Evolutionary conservation across 768 basidiomycete genomes (phyloP), one percentile per base, ranked within the genome.

Genomic region (Cantharellus anzutake): DNA sequence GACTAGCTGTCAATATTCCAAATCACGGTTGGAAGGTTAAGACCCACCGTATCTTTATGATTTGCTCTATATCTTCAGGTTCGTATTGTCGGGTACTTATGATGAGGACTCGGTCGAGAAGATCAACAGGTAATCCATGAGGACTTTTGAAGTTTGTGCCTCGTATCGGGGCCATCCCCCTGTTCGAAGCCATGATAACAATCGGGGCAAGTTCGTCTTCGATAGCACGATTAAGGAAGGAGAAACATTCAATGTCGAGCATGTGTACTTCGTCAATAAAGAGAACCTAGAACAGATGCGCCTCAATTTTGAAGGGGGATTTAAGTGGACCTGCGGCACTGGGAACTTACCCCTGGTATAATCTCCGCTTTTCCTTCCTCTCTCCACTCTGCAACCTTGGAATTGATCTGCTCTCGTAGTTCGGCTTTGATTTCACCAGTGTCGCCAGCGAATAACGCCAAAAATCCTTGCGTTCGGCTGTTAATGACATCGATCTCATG

Each of bases 401-500:
- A 80, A 71, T 99, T 89, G 71, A 99, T 98, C 71, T 99, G 94
- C 66, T 85, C 87, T 58, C 94, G 81, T 61, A 99, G 74, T 69
- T 98, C 94, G 39, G 92, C 87, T 73, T 96, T 97, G 71, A 99
- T 97, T 73, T 99, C 96, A 16, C 96, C 96, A 0, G 96, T 99
- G 69, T 99, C 96, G 5, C 94, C 94, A 57, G 86, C 81, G 68
- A 87, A 87, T 7, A 99, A 78, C 0, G 96, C 94, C 41, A 98
- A 80, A 77, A 98, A 98, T 2, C 96, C 96, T 74, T 99, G 96
- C 3, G 94, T 98, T 57, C 94, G 81, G 64, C 88, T 91, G 75
- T 98, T 99, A 75, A 98, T 98, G 58, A 98, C 93, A 68, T 99
- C 96, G 66, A 99, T 98, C 73, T 99, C 96, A 71, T 98, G 96